These are phyloP conservation scores for Trichoderma oligosporum DNA, from an alignment of 2,329 filamentous ascomycete genomes.

Conservation along the genomic window DNA sequence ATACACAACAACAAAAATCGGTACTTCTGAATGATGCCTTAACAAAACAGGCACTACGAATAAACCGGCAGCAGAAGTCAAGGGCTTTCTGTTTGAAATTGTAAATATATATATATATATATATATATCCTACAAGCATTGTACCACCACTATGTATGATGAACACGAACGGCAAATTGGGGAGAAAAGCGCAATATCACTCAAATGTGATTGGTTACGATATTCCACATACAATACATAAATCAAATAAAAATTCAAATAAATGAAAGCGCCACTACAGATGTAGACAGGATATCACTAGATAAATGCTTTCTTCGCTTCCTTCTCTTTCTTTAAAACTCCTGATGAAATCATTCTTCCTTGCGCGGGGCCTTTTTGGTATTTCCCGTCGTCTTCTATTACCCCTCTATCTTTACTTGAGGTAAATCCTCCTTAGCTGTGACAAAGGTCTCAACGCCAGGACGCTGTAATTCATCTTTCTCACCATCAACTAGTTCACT, in stretches of 20 bases:
- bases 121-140: constrained; percentile 28
- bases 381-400: neutral
- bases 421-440: constrained; percentile 49
- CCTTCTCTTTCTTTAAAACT: neutral
- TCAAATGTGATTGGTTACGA: neutral
- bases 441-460: constrained; percentile 51
- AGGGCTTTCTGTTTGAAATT: constrained; percentile 25
- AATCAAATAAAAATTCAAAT: constrained; percentile 8
- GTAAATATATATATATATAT: constrained; percentile 35
- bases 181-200: neutral
- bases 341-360: neutral
- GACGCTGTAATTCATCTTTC: constrained; percentile 29
- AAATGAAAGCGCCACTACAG: constrained; percentile 11
- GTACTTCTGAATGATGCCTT: neutral
- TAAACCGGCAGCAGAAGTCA: constrained; percentile 3
- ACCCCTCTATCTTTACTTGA: constrained; percentile 23
- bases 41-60: neutral
- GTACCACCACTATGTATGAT: constrained; percentile 31
- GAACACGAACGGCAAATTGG: constrained; percentile 12
- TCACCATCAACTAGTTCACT: neutral
- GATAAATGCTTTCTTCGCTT: neutral
- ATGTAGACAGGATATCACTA: constrained; percentile 21
- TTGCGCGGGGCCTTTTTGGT: neutral
- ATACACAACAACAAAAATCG: neutral
- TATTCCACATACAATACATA: neutral